These are phyloP conservation scores for Termitomyces sp. DNA, from an alignment of 768 basidiomycete genomes.

Conservation along the genomic window DNA sequence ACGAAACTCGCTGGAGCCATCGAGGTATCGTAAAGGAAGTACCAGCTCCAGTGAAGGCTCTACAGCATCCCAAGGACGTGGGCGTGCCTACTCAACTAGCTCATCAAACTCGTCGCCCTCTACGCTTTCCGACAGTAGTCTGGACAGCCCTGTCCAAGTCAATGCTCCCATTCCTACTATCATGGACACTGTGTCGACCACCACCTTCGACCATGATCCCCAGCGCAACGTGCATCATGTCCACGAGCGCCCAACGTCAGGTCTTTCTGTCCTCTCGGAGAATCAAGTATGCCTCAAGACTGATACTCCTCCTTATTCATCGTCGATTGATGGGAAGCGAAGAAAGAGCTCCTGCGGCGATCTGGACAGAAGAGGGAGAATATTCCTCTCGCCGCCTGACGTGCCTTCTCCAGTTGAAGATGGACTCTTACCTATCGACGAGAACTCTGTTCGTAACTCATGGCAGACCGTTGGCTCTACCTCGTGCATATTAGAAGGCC, in stretches of 20 bases:
- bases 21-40: slow-evolving; percentile 12
- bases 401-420: slow-evolving; percentile 8
- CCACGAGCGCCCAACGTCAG: slow-evolving; percentile 23
- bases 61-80: slow-evolving; percentile 18
- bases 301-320: slow-evolving; percentile 1
- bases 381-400: slow-evolving; percentile 12
- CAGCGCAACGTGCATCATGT: slow-evolving; percentile 18
- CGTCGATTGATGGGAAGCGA: slow-evolving; percentile 5
- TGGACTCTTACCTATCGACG: neutral
- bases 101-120: slow-evolving; percentile 41
- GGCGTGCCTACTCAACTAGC: slow-evolving; percentile 31
- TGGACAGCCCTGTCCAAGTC: slow-evolving; percentile 23
- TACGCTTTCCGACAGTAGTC: slow-evolving; percentile 29
- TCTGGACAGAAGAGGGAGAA: slow-evolving; percentile 11
- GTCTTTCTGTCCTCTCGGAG: slow-evolving; percentile 48
- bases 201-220: slow-evolving; percentile 41
- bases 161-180: slow-evolving; percentile 25
- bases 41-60: slow-evolving; percentile 16
- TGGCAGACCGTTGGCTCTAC: slow-evolving; percentile 38
- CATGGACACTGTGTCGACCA: slow-evolving; percentile 29
- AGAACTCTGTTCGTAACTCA: slow-evolving; percentile 31
- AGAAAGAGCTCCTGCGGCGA: slow-evolving; percentile 8
- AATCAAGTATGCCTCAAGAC: slow-evolving; percentile 26
- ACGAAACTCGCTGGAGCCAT: neutral
- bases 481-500: slow-evolving; percentile 34